Conservation (phyloP, 768 basidiomycete genomes). For the Termitomyces sp. region DNA sequence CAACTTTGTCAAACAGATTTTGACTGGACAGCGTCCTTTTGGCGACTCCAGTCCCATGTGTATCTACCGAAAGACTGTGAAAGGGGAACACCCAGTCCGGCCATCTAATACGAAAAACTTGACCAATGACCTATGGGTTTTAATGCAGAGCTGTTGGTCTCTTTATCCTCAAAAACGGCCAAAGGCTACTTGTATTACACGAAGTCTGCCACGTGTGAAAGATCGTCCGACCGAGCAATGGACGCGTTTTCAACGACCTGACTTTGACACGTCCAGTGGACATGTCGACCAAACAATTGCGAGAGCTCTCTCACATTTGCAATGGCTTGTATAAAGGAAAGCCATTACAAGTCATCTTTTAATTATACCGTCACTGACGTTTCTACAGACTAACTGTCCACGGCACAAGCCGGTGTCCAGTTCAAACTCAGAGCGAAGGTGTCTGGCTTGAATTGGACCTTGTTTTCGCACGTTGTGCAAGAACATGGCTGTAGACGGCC, state of each 20-base stretch:
- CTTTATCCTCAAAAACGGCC: neutral
- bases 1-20: neutral
- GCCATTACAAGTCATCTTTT: neutral
- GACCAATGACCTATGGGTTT: neutral
- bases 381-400: neutral
- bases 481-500: neutral
- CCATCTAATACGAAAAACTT: neutral
- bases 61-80: neutral
- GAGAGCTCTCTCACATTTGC: neutral
- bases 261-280: neutral
- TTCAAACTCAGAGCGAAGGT: neutral
- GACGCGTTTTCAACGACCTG: constrained; percentile 1
- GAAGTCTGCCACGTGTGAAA: neutral
- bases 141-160: neutral
- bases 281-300: neutral
- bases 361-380: neutral
- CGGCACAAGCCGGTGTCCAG: neutral
- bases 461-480: neutral
- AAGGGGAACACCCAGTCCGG: neutral
- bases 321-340: neutral
- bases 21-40: neutral
- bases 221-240: neutral
- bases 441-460: neutral
- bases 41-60: neutral
- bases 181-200: neutral